A percentile compares a stretch with the other conserved stretches of the same genome.
Evolutionary conservation across 768 basidiomycete species (phyloP).

Genomic region (Termitomyces sp.): DNA sequence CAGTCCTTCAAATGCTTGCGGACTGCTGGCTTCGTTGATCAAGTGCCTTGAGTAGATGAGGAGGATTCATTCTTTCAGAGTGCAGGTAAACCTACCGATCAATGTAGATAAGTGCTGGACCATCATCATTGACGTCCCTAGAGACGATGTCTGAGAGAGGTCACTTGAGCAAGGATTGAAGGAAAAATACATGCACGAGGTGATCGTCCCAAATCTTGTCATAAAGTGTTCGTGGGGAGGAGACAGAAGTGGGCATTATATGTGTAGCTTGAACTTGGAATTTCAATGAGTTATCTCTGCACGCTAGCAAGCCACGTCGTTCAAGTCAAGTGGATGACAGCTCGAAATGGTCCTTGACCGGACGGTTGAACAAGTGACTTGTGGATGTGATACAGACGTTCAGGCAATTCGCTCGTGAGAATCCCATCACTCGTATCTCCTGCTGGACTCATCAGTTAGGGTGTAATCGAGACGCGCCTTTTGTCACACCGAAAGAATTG

Average conservation of each 20-base stretch:
- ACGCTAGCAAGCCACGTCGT: background rate
- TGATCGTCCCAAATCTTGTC: constrained; percentile 99
- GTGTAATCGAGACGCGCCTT: background rate
- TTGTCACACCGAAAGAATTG: background rate
- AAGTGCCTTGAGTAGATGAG: constrained; percentile 38
- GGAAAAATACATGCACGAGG: constrained; percentile 61
- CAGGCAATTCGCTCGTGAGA: too few relatives aligned
- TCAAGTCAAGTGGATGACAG: background rate
- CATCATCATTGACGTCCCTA: constrained; percentile 73
- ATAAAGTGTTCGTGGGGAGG: constrained; percentile 82
- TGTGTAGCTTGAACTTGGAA: background rate
- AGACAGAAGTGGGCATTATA: constrained; percentile 39
- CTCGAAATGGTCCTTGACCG: background rate
- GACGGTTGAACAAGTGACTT: too few relatives aligned
- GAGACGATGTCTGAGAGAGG: constrained; percentile 11
- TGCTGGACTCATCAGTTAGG: background rate
- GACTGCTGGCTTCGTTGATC: constrained; percentile 93
- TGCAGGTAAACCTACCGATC: too few relatives aligned
- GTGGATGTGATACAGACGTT: too few relatives aligned
- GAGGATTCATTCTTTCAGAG: background rate
- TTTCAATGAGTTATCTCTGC: background rate
- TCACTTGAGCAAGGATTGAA: background rate
- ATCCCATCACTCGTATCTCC: background rate
- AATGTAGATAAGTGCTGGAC: constrained; percentile 69
- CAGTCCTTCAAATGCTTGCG: constrained; percentile 88